These are phyloP conservation scores for Crithidia mellificae DNA, from an alignment of 208 protist genomes.

Conservation along the genomic window DNA sequence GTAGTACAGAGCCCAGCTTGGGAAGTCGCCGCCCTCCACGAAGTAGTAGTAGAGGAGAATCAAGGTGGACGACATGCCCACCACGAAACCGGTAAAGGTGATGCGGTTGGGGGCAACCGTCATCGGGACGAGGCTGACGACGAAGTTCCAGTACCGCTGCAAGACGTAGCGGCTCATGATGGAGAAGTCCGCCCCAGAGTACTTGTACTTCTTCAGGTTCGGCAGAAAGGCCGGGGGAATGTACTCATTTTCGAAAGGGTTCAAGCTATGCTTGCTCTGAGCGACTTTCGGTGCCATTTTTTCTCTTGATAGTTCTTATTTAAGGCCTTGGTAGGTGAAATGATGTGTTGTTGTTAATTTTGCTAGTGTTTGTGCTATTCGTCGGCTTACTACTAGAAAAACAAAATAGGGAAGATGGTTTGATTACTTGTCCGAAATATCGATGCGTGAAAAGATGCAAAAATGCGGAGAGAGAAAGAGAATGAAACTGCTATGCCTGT, in stretches of 20 bases:
- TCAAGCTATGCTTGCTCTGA: conserved; percentile 37
- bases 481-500: too few relatives aligned
- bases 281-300: conserved; percentile 2
- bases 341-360: too few relatives aligned
- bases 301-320: too few relatives aligned
- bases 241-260: conserved; percentile 51
- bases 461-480: too few relatives aligned
- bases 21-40: conserved; percentile 58
- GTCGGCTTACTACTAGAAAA: too few relatives aligned
- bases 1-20: conserved; percentile 88
- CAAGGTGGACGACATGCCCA: conserved; percentile 69
- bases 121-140: conserved; percentile 84
- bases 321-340: too few relatives aligned
- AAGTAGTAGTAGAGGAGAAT: conserved; percentile 67
- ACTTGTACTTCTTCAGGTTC: conserved; percentile 87
- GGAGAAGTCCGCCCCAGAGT: conserved; percentile 69
- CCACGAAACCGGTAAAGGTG: conserved; percentile 82
- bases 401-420: too few relatives aligned
- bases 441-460: too few relatives aligned
- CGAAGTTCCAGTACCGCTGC: conserved; percentile 87
- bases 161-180: conserved; percentile 75
- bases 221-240: conserved; percentile 64
- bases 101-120: conserved; percentile 88
- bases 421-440: too few relatives aligned
- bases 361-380: too few relatives aligned